Conservation (phyloP, 2,329 filamentous ascomycete species). For the Beauveria rudraprayagi region DNA sequence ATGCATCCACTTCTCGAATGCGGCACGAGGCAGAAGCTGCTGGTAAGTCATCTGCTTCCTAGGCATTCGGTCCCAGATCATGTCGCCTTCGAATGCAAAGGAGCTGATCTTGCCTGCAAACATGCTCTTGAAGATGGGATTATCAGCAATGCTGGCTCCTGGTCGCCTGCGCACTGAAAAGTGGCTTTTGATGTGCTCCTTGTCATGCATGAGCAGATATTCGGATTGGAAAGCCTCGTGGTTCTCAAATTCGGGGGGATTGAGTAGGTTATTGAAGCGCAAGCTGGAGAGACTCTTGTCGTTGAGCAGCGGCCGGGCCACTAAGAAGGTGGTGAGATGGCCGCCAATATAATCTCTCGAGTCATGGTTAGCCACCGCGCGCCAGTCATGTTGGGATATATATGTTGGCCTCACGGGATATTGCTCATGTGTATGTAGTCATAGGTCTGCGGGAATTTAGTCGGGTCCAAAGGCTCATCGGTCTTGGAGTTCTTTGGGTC, state of each 20-base stretch:
- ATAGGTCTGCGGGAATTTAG: constrained; percentile 19
- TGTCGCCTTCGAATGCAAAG: constrained; percentile 14
- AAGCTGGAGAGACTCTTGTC: constrained; percentile 17
- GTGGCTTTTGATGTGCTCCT: constrained; percentile 17
- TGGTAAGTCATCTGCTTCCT: not conserved
- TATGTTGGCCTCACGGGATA: constrained; percentile 17
- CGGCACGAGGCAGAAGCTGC: constrained; percentile 14
- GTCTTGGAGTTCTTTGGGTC: not conserved
- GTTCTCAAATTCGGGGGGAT: constrained; percentile 18
- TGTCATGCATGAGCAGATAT: constrained; percentile 22
- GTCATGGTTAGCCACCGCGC: not conserved
- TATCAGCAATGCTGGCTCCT: not conserved
- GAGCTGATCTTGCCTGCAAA: not conserved
- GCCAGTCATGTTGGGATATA: not conserved
- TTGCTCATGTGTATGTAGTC: constrained; percentile 25
- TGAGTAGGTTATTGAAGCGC: constrained; percentile 20
- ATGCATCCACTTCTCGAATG: constrained; percentile 19
- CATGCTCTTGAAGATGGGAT: not conserved
- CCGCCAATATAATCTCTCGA: constrained; percentile 23
- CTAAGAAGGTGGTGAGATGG: constrained; percentile 18
- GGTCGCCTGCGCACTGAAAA: constrained; percentile 15
- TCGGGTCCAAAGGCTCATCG: constrained; percentile 13
- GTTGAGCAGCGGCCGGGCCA: constrained; percentile 19
- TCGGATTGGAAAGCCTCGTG: constrained; percentile 22
- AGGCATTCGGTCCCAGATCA: constrained; percentile 13